These are phyloP conservation scores for Trebouxia sp. DNA, from an alignment of 139 green algal species.

Conservation along the genomic window DNA sequence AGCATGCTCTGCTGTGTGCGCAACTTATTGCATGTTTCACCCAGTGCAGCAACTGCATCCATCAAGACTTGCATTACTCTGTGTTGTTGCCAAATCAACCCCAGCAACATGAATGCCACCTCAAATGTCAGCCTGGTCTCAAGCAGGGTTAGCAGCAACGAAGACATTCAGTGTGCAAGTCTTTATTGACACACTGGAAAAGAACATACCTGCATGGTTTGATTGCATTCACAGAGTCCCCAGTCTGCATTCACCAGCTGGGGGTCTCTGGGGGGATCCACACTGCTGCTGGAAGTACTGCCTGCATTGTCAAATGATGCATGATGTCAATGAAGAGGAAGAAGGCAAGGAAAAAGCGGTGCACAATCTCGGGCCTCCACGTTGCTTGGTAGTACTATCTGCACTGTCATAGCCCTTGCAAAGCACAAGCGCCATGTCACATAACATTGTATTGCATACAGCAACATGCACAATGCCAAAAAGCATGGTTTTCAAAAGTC, in stretches of 20 bases:
- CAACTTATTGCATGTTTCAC: too few species aligned
- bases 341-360: neutral
- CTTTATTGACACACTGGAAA: neutral
- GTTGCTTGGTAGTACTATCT: too few species aligned
- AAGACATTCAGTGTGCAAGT: neutral
- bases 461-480: neutral
- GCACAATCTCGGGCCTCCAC: too few species aligned
- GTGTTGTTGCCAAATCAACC: too few species aligned
- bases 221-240: constrained; percentile 7
- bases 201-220: constrained; percentile 13
- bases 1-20: too few species aligned
- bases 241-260: constrained; percentile 14
- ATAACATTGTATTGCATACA: neutral
- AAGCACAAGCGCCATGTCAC: too few species aligned
- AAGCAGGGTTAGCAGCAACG: neutral
- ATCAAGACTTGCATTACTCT: too few species aligned
- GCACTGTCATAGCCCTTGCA: too few species aligned
- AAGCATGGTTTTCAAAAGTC: neutral
- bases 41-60: too few species aligned
- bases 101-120: too few species aligned
- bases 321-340: neutral
- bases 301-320: neutral
- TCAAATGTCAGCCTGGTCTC: neutral
- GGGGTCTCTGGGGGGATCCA: neutral
- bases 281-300: neutral